phyloP scores from a whole-genome alignment of 306 rosid genomes.

The Casuarina cunninghamiana region DNA sequence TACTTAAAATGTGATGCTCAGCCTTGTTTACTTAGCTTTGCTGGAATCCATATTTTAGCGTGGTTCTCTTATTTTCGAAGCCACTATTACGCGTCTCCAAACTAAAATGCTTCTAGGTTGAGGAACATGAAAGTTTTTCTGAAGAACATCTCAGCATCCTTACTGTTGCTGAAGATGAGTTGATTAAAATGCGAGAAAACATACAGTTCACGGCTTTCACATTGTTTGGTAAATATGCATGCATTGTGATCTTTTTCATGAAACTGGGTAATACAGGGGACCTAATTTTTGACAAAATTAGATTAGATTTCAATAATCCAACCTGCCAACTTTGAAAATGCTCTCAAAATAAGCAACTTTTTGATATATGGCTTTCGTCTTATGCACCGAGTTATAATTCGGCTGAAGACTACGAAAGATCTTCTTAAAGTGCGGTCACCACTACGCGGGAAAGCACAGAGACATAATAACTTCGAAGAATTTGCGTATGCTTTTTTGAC shows the following conservation, averaged over 20 bases:
- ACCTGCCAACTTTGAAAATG: too few relatives aligned
- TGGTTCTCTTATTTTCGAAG: not conserved
- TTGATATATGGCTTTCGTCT: too few relatives aligned
- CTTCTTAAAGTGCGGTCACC: not conserved
- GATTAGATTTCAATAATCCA: too few relatives aligned
- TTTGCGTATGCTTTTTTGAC: not conserved
- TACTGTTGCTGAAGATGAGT: too few relatives aligned
- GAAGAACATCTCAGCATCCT: not conserved
- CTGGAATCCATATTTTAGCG: slow-evolving; percentile 16
- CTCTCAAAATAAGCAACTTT: not conserved
- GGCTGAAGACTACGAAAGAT: not conserved
- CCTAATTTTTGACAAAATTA: too few relatives aligned
- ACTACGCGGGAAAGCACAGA: not conserved
- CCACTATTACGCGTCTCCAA: not conserved
- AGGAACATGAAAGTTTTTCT: not conserved
- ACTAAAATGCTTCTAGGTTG: not conserved
- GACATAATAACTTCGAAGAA: not conserved
- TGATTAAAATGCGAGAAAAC: too few relatives aligned
- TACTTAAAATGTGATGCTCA: slow-evolving; percentile 4
- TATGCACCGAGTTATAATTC: not conserved
- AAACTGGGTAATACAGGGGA: too few relatives aligned
- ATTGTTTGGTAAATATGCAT: too few relatives aligned
- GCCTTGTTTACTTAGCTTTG: not conserved
- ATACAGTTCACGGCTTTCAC: too few relatives aligned
- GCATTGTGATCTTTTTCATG: too few relatives aligned